Evolutionary conservation across 192 early-diverging fungal species (phyloP).

Genomic region (Glomus cerebriforme): DNA sequence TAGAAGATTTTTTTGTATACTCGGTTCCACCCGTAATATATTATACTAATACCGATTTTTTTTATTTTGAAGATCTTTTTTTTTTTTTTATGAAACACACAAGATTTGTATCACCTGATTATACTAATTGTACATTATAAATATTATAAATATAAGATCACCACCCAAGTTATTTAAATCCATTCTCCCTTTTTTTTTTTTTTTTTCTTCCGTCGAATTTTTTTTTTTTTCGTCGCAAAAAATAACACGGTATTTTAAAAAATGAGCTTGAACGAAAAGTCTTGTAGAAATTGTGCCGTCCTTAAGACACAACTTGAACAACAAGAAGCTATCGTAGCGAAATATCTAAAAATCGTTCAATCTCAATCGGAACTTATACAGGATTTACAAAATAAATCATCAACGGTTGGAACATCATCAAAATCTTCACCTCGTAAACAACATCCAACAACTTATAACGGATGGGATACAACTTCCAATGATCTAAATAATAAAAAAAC

Average conservation of each 20-base stretch:
- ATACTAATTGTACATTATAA: too few relatives aligned
- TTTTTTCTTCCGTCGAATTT: neutral
- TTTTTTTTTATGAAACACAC: too few relatives aligned
- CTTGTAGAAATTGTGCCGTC: neutral
- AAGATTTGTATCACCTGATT: too few relatives aligned
- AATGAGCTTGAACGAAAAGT: neutral
- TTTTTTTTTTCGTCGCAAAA: neutral
- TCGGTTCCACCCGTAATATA: too few relatives aligned
- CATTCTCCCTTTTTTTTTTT: too few relatives aligned
- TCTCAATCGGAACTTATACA: conserved; percentile 13
- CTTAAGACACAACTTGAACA: conserved; percentile 20
- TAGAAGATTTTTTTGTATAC: too few relatives aligned
- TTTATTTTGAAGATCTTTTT: too few relatives aligned
- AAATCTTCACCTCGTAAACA: neutral
- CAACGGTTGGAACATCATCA: neutral
- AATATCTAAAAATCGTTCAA: conserved; percentile 12
- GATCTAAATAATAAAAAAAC: neutral
- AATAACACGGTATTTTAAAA: neutral
- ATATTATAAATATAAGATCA: too few relatives aligned
- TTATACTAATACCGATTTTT: too few relatives aligned
- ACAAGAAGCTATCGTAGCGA: conserved; percentile 10
- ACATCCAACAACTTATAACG: neutral
- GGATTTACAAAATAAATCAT: conserved; percentile 6
- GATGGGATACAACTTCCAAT: neutral
- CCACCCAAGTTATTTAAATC: too few relatives aligned